These are phyloP conservation scores for Mucor circinelloides DNA, from an alignment of 371 early-diverging fungal genomes.

Conservation along the genomic window DNA sequence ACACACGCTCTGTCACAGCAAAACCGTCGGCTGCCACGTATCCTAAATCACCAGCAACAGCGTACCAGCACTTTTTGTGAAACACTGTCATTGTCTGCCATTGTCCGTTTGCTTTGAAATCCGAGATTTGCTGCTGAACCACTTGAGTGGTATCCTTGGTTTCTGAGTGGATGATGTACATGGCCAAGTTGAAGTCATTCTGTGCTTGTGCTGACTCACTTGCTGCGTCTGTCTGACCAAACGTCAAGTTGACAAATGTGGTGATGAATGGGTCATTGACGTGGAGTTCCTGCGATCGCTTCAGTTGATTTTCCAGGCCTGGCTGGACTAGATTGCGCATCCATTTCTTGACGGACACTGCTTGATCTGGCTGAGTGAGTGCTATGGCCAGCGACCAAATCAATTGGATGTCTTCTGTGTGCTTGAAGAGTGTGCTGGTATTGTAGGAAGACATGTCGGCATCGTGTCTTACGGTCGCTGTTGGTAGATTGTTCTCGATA, in stretches of 20 bases:
- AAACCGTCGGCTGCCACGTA: background rate
- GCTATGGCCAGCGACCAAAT: conserved; percentile 13
- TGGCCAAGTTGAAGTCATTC: conserved; percentile 2
- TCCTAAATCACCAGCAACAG: conserved; percentile 12
- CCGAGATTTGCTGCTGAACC: background rate
- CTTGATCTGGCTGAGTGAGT: background rate
- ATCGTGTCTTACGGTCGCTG: background rate
- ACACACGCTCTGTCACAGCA: conserved; percentile 6
- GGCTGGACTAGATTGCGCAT: conserved; percentile 11
- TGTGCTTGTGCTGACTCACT: conserved; percentile 1
- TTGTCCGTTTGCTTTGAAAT: background rate
- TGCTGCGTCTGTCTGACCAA: conserved; percentile 19
- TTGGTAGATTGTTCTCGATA: background rate
- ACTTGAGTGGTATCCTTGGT: background rate
- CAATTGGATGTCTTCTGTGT: conserved; percentile 1
- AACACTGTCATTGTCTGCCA: conserved; percentile 15
- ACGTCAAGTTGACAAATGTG: conserved; percentile 12
- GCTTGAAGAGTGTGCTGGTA: background rate
- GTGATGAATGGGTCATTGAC: conserved; percentile 8
- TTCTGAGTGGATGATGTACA: conserved; percentile 18
- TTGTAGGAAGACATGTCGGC: conserved; percentile 6
- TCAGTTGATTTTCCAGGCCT: conserved; percentile 8
- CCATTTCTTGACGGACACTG: conserved; percentile 7
- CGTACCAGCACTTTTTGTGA: conserved; percentile 16
- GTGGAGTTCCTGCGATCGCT: background rate